phyloP scores from a whole-genome alignment of 208 protist species.

The Endotrypanum monterogeii region DNA sequence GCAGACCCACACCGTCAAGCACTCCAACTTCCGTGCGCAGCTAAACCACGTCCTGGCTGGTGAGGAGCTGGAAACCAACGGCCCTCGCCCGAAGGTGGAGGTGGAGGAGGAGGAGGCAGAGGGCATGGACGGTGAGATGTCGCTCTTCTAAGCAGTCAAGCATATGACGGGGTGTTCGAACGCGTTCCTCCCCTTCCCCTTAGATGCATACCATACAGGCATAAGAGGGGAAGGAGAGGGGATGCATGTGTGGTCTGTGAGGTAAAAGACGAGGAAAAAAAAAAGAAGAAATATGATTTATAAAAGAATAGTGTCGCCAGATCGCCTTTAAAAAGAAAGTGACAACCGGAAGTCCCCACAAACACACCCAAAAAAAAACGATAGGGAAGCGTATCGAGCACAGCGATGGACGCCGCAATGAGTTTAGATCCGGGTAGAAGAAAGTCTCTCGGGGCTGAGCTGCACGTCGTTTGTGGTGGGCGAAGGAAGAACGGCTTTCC shows the following conservation, averaged over 20 bases:
- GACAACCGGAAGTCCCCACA: no score
- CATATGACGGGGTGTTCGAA: background rate
- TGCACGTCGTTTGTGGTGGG: no score
- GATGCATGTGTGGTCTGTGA: background rate
- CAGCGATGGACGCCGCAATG: background rate
- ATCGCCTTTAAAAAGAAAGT: no score
- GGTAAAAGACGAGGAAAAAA: no score
- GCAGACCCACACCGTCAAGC: slow-evolving; percentile 82
- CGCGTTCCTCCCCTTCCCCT: background rate
- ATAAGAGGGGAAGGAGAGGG: no score
- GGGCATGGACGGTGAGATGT: slow-evolving; percentile 89
- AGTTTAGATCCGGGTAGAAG: no score
- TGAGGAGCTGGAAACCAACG: slow-evolving; percentile 84
- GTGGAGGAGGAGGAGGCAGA: slow-evolving; percentile 91
- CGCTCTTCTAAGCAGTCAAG: slow-evolving; percentile 70
- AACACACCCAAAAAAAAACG: no score
- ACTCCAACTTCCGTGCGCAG: slow-evolving; percentile 92
- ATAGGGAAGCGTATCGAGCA: no score
- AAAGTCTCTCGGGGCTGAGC: no score
- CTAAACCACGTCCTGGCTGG: slow-evolving; percentile 76
- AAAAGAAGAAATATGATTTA: no score
- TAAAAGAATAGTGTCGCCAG: no score
- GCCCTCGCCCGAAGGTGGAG: slow-evolving; percentile 79
- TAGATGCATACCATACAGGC: background rate
- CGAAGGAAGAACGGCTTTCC: no score